Evolutionary conservation across 805 yeast species (phyloP), one percentile per base, ranked within the genome.

Genomic region (Wilhelminamyces savonicus): DNA sequence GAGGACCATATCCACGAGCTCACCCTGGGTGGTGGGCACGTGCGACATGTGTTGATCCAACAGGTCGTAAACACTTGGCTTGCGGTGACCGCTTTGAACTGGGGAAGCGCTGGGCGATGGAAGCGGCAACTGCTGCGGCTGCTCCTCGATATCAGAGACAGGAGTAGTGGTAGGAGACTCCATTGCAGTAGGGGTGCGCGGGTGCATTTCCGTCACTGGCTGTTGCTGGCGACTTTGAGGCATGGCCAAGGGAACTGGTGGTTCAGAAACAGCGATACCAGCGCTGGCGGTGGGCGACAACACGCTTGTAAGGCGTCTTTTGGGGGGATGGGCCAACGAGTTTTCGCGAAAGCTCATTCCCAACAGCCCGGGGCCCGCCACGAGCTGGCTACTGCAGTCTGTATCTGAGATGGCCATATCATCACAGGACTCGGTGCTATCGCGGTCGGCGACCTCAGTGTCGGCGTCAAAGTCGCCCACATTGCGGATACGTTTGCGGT

Each of bases 51-150:
- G 43, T 19, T 28, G 34, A 27, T 53, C 53, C 31, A 48, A 33
- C 23, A 43, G 44, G 14, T 30, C 41, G 9, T 37, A 34, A 28
- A 13, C 23, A 17, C 12, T 17, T 19, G 13, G 24, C 23, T 13
- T 21, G 25, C 11, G 25, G 18, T 11, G 34, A 21, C 24, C 33
- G 32, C 17, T 16, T 30, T 64, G 76, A 3, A 59, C 60, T 1
- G 79, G 80, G 2, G 78, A 73, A 1, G 81, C 81, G 40, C 78
- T 74, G 0, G 84, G 85, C 7, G 82, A 77, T 1, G 84, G 85
- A 13, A 78, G 58, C 0, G 83, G 82, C n/a, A 74, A 52, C 35
- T 69, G 78, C 26, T 68, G 62, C 14, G 48, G 52, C 24, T 42
- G 48, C 24, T 30, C 42, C 17, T 59, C 68, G 14, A 50, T 33